Conservation (phyloP, 441 rosid genomes). For the Pelargonium myrrhifolium region DNA sequence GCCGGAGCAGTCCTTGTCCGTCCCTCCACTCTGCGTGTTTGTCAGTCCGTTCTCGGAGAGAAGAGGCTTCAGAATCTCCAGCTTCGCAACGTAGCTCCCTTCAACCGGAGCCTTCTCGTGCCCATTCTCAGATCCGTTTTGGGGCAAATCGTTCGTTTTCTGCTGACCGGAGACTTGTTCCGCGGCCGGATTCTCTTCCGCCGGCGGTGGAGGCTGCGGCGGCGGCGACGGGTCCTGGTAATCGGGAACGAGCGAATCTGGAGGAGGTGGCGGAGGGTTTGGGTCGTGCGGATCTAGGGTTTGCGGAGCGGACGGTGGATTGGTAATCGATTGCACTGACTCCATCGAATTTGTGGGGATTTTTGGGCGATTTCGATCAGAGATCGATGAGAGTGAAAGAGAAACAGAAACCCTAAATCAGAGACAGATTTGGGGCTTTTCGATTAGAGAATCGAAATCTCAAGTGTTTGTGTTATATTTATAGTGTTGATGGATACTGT, state of each 20-base stretch:
- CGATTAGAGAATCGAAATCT: neutral
- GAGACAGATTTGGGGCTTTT: neutral
- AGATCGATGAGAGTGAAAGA: neutral
- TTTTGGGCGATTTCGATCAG: neutral
- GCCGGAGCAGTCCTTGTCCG: constrained; percentile 65
- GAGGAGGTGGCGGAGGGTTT: constrained; percentile 21
- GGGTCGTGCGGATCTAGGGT: constrained; percentile 23
- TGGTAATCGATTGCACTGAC: constrained; percentile 24
- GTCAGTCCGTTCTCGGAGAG: constrained; percentile 57
- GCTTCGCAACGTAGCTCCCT: constrained; percentile 14
- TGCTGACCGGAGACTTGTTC: constrained; percentile 12
- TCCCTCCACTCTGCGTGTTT: constrained; percentile 45
- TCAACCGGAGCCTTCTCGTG: neutral
- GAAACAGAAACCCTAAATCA: neutral
- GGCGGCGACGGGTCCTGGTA: constrained; percentile 9
- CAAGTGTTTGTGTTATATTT: neutral
- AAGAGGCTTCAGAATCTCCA: constrained; percentile 28
- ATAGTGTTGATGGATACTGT: neutral
- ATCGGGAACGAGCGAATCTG: constrained; percentile 14
- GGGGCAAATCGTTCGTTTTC: neutral
- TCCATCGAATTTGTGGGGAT: constrained; percentile 26
- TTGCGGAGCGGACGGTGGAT: constrained; percentile 18
- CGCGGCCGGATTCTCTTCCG: neutral
- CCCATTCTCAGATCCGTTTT: constrained; percentile 16
- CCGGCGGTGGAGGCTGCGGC: neutral